These are phyloP conservation scores for Debaryomyces sp. DNA, from an alignment of 1,139 yeast genomes.

Conservation along the genomic window DNA sequence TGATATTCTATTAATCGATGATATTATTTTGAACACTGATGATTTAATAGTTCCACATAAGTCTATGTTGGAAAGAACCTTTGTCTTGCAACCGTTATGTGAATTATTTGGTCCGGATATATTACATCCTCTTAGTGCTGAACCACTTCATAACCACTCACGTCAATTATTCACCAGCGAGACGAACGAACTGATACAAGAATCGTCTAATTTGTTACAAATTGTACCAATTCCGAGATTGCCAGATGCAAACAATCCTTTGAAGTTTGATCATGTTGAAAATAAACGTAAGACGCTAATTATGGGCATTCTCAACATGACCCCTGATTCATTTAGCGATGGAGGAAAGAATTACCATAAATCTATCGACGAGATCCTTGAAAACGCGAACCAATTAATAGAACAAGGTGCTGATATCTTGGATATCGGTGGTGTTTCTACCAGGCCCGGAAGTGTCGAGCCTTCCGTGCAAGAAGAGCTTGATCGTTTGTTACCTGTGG, in stretches of 20 bases:
- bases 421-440: slow-evolving; percentile 93
- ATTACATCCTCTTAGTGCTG: slow-evolving; percentile 83
- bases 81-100: slow-evolving; percentile 86
- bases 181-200: slow-evolving; percentile 39
- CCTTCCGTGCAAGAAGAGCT: slow-evolving; percentile 64
- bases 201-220: slow-evolving; percentile 46
- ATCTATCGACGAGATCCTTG: slow-evolving; percentile 32
- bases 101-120: slow-evolving; percentile 70
- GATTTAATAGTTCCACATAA: slow-evolving; percentile 81
- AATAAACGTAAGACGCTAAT: slow-evolving; percentile 48
- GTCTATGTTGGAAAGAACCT: slow-evolving; percentile 83
- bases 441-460: slow-evolving; percentile 77
- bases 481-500: slow-evolving; percentile 67
- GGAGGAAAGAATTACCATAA: slow-evolving; percentile 56
- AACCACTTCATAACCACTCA: slow-evolving; percentile 70
- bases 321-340: slow-evolving; percentile 96
- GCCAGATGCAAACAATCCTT: slow-evolving; percentile 21
- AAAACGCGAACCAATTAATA: slow-evolving; percentile 49
- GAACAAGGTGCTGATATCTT: slow-evolving; percentile 65
- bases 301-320: slow-evolving; percentile 87
- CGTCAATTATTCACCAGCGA: slow-evolving; percentile 51
- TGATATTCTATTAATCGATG: slow-evolving; percentile 79
- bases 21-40: slow-evolving; percentile 53
- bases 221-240: slow-evolving; percentile 47
- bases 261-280: slow-evolving; percentile 42